phyloP scores from a whole-genome alignment of 2,329 filamentous ascomycete genomes.

The Stemphylium beticola region DNA sequence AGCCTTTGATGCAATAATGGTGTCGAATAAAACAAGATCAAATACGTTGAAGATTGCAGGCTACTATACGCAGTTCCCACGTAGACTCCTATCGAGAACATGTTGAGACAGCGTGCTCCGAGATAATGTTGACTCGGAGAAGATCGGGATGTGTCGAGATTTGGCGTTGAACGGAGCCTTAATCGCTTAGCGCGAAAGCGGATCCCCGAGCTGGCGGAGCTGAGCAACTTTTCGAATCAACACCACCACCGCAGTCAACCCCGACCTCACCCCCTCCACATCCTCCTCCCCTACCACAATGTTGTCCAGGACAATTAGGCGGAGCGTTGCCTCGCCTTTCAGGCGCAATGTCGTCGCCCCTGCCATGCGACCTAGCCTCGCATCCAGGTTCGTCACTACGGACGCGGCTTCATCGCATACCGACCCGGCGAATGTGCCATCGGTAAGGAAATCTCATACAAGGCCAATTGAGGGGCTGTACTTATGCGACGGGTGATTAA shows the following conservation, averaged over 20 bases:
- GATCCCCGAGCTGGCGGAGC: slow-evolving; percentile 29
- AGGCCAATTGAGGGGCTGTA: slow-evolving; percentile 4
- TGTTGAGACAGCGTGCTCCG: slow-evolving; percentile 1
- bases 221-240: slow-evolving; percentile 30
- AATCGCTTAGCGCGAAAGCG: slow-evolving; percentile 20
- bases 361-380: slow-evolving; percentile 40
- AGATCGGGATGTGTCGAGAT: slow-evolving; percentile 13
- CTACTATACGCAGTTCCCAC: no score
- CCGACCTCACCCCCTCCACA: slow-evolving; percentile 24
- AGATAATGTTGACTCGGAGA: slow-evolving; percentile 13
- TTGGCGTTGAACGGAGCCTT: slow-evolving; percentile 14
- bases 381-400: slow-evolving; percentile 80
- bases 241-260: slow-evolving; percentile 22
- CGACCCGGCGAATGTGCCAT: slow-evolving; percentile 74
- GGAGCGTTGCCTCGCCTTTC: slow-evolving; percentile 49
- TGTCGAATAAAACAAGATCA: neutral
- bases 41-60: neutral
- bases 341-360: slow-evolving; percentile 47
- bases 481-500: slow-evolving; percentile 25
- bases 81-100: neutral
- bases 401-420: slow-evolving; percentile 91
- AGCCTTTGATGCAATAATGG: neutral
- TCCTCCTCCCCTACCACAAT: slow-evolving; percentile 38
- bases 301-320: slow-evolving; percentile 51
- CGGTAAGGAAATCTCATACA: slow-evolving; percentile 56